Base-by-base conservation (phyloP, 108 stramenopile genomes). In the Cylindrotheca fusiformis region DNA sequence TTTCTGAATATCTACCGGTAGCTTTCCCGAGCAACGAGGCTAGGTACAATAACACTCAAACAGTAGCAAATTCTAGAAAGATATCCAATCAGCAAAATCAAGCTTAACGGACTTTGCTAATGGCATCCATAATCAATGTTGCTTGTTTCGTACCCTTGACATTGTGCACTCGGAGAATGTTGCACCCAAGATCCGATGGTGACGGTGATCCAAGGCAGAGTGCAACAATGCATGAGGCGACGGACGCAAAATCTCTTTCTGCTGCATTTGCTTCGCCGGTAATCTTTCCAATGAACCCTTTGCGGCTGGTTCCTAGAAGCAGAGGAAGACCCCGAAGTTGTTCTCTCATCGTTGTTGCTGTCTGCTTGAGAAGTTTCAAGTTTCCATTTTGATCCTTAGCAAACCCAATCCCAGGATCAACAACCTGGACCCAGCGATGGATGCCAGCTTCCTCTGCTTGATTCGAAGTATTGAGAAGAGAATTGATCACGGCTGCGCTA, bases 361-460 rank as follows among this genome's bases (percentile, higher is more conserved):
- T 41, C 23, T 81, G 75, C 46, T 82, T 77, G 22, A 99, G 55
- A 20, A 99, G 52, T 17, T 50, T 58, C 2, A 99, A 58, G 74
- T 97, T 98, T 18, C 76, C 81, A 19, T 84, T 71, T 5, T 63
- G 25, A 58, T 79, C 77, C 76, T 99, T 99, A 18, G 98, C 97
- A 69, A 99, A 99, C 4, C 98, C 98, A 47, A 99, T 94, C 18
- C 98, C 98, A 12, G 96, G 96, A 69, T 99, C 97, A 10, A 96
- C 51, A 19, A 97, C 65, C 48, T 93, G 86, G 21, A 80, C 65
- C 98, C 98, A 99, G 21, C 83, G 74, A 19, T 76, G 82, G 24
- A 99, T 75, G 4, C 95, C 95, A 10, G 71, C 83, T 5, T 52
- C 58, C 60, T 93, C 85, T 25, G 97, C 95, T 0, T 62, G 76